Evolutionary conservation across 257 asterid species (phyloP), one percentile per base, ranked within the genome.

Genomic region (Solanum dulcamara): DNA sequence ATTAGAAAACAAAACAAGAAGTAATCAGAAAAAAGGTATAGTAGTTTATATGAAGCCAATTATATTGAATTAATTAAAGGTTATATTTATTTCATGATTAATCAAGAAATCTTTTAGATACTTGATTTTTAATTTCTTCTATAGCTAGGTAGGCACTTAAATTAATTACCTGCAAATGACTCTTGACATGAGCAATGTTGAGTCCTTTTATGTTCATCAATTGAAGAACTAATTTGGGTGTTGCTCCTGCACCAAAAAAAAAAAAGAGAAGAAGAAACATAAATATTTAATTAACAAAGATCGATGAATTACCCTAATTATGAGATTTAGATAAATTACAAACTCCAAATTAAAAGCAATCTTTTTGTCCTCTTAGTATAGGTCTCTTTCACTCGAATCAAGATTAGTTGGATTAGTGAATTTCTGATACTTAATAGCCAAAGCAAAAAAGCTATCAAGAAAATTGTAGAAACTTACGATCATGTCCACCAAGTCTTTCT

Each of bases 121-220:
- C 35, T 14, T 75, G 81, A 8, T 32, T 67, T 8, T 33, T n/a
- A n/a, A 33, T 53, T 74, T 42, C 32, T 74, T 74, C 24, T 15
- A n/a, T n/a, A 67, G 14, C 38, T 28, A 11, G n/a, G n/a, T 11
- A 28, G 35, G 11, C 20, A 62, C 72, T 11, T 42, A 42, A 72
- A 75, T 55, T 38, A 57, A n/a, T 57, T 51, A 93, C 98, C 97
- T 95, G 98, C 92, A 95, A 91, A 89, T 95, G 98, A 89, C 98
- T 95, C 92, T 95, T 95, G 87, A 95, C 98, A 90, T 95, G 98
- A 86, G 98, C 93, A 83, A 95, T 94, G 88, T 93, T 93, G 4
- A 95, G 93, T 85, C 96, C 98, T 86, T 94, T 93, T 87, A 94
- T 88, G 87, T 90, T 87, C 98, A 95, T 95, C 88, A 92, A 66